Conservation (phyloP, 2,329 filamentous ascomycete genomes). For the Cladosporium sp. region DNA sequence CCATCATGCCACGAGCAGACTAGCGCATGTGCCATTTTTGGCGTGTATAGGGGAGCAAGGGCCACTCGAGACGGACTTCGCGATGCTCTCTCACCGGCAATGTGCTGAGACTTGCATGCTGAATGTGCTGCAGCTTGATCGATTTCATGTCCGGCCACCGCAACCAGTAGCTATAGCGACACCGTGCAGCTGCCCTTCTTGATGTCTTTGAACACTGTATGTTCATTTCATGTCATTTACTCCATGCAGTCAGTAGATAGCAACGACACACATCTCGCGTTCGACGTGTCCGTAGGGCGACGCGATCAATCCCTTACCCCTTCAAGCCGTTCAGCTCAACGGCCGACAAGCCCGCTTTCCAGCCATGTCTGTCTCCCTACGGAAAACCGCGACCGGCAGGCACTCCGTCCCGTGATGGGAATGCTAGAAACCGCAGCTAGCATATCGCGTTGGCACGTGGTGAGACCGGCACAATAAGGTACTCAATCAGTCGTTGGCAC, state of each 20-base stretch:
- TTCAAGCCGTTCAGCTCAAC: not conserved
- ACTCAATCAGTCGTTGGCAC: not conserved
- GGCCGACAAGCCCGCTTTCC: not conserved
- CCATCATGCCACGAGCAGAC: not conserved
- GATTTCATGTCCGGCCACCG: not conserved
- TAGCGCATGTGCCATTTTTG: slow-evolving; percentile 5
- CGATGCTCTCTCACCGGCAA: not conserved
- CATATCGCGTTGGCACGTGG: not conserved
- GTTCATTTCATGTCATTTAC: not conserved
- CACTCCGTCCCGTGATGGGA: not conserved
- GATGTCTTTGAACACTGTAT: not conserved
- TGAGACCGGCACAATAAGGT: not conserved
- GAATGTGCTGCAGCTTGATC: not conserved
- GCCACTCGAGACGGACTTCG: not conserved
- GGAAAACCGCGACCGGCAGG: not conserved
- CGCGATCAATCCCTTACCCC: slow-evolving; percentile 7
- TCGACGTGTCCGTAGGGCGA: not conserved
- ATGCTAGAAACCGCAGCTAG: not conserved
- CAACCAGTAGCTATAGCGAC: slow-evolving; percentile 12
- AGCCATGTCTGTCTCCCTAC: not conserved
- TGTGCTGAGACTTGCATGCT: slow-evolving; percentile 2
- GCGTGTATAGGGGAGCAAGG: slow-evolving; percentile 2
- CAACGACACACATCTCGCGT: not conserved
- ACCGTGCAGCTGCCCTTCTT: not conserved
- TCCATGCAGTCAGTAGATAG: not conserved